Evolutionary conservation across 2,329 filamentous ascomycete genomes (phyloP).

Genomic region (Monosporascus sp.): DNA sequence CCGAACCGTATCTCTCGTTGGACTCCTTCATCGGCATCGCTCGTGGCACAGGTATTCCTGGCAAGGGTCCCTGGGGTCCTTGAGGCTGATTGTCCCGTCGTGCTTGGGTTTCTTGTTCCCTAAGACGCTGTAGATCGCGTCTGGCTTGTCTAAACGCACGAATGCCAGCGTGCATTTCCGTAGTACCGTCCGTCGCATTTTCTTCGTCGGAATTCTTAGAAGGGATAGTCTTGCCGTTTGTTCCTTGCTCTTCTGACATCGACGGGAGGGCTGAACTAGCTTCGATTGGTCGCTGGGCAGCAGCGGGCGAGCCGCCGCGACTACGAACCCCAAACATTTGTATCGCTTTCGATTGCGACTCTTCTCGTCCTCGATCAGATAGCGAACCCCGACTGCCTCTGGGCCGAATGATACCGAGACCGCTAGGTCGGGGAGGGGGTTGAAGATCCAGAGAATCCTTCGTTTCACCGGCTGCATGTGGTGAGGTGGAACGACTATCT

Average conservation of each 20-base stretch:
- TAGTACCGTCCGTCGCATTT: slow-evolving; percentile 10
- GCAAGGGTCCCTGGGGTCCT: slow-evolving; percentile 13
- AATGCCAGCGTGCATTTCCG: slow-evolving; percentile 42
- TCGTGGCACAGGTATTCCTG: slow-evolving; percentile 14
- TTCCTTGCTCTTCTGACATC: slow-evolving; percentile 5
- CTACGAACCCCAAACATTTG: slow-evolving; percentile 56
- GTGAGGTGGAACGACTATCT: slow-evolving; percentile 46
- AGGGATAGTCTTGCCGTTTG: slow-evolving; percentile 1
- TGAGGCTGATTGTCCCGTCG: slow-evolving; percentile 30
- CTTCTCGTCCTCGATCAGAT: slow-evolving; percentile 37
- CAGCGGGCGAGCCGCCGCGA: slow-evolving; percentile 26
- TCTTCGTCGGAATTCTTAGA: slow-evolving; percentile 6
- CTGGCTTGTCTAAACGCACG: slow-evolving; percentile 53
- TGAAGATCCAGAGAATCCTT: slow-evolving; percentile 24
- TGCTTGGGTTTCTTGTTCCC: slow-evolving; percentile 44
- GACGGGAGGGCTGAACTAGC: not conserved
- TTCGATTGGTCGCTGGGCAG: slow-evolving; percentile 9
- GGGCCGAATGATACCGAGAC: slow-evolving; percentile 57
- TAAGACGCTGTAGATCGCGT: slow-evolving; percentile 50
- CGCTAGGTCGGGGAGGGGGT: slow-evolving; percentile 40
- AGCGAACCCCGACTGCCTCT: slow-evolving; percentile 66
- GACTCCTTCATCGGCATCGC: slow-evolving; percentile 18
- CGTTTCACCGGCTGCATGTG: slow-evolving; percentile 28
- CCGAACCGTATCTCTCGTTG: slow-evolving; percentile 20
- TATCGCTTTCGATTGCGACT: slow-evolving; percentile 47